Base-by-base conservation (phyloP, 192 early-diverging fungal species). In the Gigaspora rosea region DNA sequence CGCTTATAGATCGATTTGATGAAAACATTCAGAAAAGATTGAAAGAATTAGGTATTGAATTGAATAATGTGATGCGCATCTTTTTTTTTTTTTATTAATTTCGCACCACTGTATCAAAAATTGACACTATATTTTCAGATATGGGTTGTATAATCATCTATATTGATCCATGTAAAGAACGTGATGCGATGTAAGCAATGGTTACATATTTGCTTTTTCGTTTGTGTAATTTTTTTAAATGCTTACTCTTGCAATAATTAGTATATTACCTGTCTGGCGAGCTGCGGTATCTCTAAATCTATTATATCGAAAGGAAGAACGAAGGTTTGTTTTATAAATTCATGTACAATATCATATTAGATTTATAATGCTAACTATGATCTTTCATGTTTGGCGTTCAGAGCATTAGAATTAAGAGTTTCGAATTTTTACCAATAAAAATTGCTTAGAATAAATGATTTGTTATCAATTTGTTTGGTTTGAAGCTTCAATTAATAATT, bases 1-100 rank as follows among this genome's bases (percentile, higher is more conserved):
- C 85, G 50, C 72, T 59, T 5, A 59, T 84, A 36, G 71, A 78
- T 41, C 54, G 78, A 9, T 86, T 86, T 76, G 49, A 59, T 20
- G 77, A 74, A 10, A 65, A 64, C 2, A 56, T 75, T 27, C 61
- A 27, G 47, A 46, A 49, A 15, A 48, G 32, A n/a, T 18, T 75
- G 27, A 50, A 33, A 3, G 16, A 41, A 48, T 49, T 75, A 18
- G 73, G 73, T 75, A 50, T 18, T 4, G 33, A n/a, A 50, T 18
- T 4, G 33, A n/a, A 20, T n/a, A 41, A 41, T 41, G 2, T 41
- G 41, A 41, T 41, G 2, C 0, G 41, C 41, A 41, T 41, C 7
- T 6, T 41, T 41, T 6, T 41, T 41, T 6, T 41, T 41, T 6
- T 10, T 4, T 75, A 16, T 72, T 57, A 72, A 27, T 27, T 27